phyloP scores from a whole-genome alignment of 805 yeast genomes.

The Zygosaccharomyces rouxii region DNA sequence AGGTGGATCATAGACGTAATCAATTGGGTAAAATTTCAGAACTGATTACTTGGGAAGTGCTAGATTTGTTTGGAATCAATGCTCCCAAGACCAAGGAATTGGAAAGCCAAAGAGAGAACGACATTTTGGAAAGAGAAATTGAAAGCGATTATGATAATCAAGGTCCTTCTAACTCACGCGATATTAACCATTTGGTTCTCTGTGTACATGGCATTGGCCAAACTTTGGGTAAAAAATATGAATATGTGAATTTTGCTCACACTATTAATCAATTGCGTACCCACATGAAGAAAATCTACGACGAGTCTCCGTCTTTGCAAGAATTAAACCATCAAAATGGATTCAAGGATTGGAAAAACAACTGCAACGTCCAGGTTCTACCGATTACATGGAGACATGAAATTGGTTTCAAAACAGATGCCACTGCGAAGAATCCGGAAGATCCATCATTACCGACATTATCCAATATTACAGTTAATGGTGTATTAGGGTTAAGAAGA shows the following conservation, averaged over 20 bases:
- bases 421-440: slow-evolving; percentile 41
- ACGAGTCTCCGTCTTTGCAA: slow-evolving; percentile 40
- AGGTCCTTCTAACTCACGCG: slow-evolving; percentile 38
- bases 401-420: slow-evolving; percentile 51
- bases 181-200: slow-evolving; percentile 58
- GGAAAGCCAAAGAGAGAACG: slow-evolving; percentile 19
- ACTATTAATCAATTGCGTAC: slow-evolving; percentile 65
- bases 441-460: slow-evolving; percentile 53
- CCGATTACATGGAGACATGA: slow-evolving; percentile 92
- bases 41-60: slow-evolving; percentile 22
- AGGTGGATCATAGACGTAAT: background rate
- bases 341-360: slow-evolving; percentile 40
- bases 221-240: slow-evolving; percentile 68
- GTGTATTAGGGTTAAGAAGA: slow-evolving; percentile 70
- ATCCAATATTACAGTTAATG: slow-evolving; percentile 68
- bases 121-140: slow-evolving; percentile 42
- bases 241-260: slow-evolving; percentile 81
- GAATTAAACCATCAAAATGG: slow-evolving; percentile 42
- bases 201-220: slow-evolving; percentile 97
- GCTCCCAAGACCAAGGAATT: slow-evolving; percentile 1
- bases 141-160: slow-evolving; percentile 51
- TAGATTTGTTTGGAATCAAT: slow-evolving; percentile 12
- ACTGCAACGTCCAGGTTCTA: slow-evolving; percentile 71
- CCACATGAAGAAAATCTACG: slow-evolving; percentile 49
- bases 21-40: slow-evolving; percentile 22